Base-by-base conservation (phyloP, 257 asterid species). In the Ophiorrhiza pumila region DNA sequence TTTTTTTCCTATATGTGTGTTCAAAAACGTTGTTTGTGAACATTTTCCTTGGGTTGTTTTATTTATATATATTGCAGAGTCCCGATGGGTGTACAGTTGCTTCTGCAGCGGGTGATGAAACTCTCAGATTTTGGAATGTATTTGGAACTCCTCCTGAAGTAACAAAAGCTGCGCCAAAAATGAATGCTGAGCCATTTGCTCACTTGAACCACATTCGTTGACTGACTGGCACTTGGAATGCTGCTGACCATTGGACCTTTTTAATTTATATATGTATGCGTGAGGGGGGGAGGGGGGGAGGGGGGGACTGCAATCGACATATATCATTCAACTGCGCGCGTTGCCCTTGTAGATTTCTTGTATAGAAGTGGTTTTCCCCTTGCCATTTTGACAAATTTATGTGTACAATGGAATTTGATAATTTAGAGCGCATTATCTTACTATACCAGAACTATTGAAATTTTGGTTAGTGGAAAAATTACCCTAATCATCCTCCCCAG, bases 81-180 rank as follows among this genome's bases (percentile, higher is more conserved):
- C 98, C 97, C 6, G 96, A 91, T 81, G 97, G 98, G 27, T 89
- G 92, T 80, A 91, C 97, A 3, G 97, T 93, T 37, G 98, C 98
- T 7, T 87, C 98, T 68, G 98, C 98, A 69, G 97, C 98, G 13
- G 98, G 95, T 34, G 98, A 91, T 72, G 98, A 90, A 80, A 92
- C 96, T 15, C 91, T 92, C 62, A 80, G 96, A 74, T 93, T 93
- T 69, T 93, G 97, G 98, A 91, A 91, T 39, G 98, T 87, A 11
- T 93, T 93, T 64, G 98, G 97, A 69, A 81, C 92, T 49, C 98
- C 97, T 65, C 98, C 97, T 65, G 90, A 93, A 87, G 90, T 81
- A 46, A 90, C 94, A 20, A 89, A 91, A 81, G 85, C 95, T 68
- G 88, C 88, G 2, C 86, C 96, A 9, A 92, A 92, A 82, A 63